Conservation (phyloP, 129 eudicot species). For the Escallonia rubra region DNA sequence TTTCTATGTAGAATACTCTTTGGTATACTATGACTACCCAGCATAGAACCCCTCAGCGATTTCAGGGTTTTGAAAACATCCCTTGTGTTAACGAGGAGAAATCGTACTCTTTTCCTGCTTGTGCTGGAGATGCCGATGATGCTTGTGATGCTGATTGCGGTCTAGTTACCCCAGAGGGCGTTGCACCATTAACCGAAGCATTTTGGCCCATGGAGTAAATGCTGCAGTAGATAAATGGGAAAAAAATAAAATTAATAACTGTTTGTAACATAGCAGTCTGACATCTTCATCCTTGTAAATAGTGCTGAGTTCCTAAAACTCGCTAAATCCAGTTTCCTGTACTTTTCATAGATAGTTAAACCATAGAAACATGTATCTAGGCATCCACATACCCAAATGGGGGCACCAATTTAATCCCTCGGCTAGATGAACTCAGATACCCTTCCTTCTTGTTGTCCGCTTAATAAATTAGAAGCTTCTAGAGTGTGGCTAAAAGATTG, state of each 20-base stretch:
- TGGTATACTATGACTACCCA: slow-evolving; percentile 27
- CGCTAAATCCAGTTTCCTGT: neutral
- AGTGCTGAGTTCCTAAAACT: neutral
- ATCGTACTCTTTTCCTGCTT: slow-evolving; percentile 72
- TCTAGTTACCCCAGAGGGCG: slow-evolving; percentile 40
- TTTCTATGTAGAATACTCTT: slow-evolving; percentile 23
- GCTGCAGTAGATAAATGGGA: slow-evolving; percentile 29
- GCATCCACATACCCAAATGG: no score
- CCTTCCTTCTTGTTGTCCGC: no score
- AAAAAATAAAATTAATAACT: neutral
- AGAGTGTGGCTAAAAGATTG: no score
- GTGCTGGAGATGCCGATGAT: slow-evolving; percentile 41
- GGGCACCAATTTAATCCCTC: no score
- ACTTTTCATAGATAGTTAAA: neutral
- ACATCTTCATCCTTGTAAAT: no score
- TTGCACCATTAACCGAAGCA: slow-evolving; percentile 40
- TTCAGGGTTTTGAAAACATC: slow-evolving; percentile 71
- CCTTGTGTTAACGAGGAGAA: slow-evolving; percentile 98
- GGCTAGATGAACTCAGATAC: no score
- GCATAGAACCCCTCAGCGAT: neutral
- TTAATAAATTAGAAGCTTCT: no score
- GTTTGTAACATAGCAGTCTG: no score
- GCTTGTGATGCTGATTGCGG: slow-evolving; percentile 38
- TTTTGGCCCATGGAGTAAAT: slow-evolving; percentile 45
- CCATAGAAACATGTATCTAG: no score